Base-by-base conservation (phyloP, 305 asterid species). In the Rubia tinctorum region DNA sequence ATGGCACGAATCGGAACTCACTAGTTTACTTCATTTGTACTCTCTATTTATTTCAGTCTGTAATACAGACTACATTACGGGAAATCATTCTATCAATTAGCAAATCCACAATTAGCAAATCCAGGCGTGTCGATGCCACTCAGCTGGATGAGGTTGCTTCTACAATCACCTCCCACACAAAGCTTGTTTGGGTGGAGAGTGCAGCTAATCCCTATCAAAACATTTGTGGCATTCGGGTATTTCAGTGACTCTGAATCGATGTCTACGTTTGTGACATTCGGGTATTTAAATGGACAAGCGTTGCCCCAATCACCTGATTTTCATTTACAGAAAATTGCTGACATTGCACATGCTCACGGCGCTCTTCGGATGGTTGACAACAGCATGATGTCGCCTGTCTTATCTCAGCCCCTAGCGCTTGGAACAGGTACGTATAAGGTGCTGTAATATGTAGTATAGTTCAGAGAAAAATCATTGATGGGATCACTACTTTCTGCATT, bases 131-230 rank as follows among this genome's bases (percentile, higher is more conserved):
- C 62, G 91, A 93, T 85, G 91, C 92, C 66, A 86, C 96, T 75
- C 85, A 89, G 56, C 82, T 93, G 79, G 85, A 85, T 51, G 90
- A 78, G 80, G 95, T 93, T 80, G 86, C 89, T 69, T 83, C 91
- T 58, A 87, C 97, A 27, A 83, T 93, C 73, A 84, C 83, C 63
- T 86, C 91, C 44, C 22, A 53, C 75, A 91, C 98, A 18, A 91
- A 93, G 85, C 97, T 93, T 68, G 94, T 93, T 58, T 93, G 97
- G 97, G 81, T 93, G 85, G 98, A 93, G 82, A 91, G 96, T 79
- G 97, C 97, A 71, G 91, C 96, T 59, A 93, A 93, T 80, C 98
- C 98, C 44, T 94, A 91, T 59, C 97, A 87, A 74, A 96, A 87
- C 81, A 84, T 93, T 75, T 86, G 91, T 68, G 97, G 91, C 75